Evolutionary conservation across 345 rosid species (phyloP).

Genomic region (Eucalyptus pumila): DNA sequence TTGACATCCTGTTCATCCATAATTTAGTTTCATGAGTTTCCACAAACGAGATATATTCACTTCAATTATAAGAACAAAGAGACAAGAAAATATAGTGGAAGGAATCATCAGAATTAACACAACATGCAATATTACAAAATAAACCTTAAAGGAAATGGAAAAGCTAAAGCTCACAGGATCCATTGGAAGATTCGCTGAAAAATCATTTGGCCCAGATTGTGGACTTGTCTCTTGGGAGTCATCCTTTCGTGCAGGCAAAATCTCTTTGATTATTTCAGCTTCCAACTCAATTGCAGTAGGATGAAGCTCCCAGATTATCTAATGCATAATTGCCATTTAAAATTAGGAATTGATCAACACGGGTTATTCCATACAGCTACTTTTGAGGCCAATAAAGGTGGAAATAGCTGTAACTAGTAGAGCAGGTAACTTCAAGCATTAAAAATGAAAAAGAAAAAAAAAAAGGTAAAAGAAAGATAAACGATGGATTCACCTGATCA

Average conservation of each 20-base stretch:
- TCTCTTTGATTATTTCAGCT: conserved; percentile 6
- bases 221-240: not conserved
- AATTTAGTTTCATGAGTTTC: not conserved
- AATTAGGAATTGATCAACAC: not conserved
- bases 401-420: not conserved
- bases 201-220: not conserved
- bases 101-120: not conserved
- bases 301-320: conserved; percentile 26
- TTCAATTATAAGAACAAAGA: not conserved
- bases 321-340: not conserved
- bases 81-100: not conserved
- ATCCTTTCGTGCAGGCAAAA: not conserved
- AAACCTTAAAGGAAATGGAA: not conserved
- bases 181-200: not conserved
- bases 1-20: not conserved
- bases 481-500: conserved; percentile 12
- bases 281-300: conserved; percentile 13
- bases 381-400: not conserved
- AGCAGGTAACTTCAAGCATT: not conserved
- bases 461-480: not conserved
- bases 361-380: not conserved
- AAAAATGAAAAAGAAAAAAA: not conserved
- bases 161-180: not conserved
- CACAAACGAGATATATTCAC: not conserved
- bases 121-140: not conserved